These are phyloP conservation scores for Penicillium sp. DNA, from an alignment of 2,329 filamentous ascomycete species.

Conservation along the genomic window DNA sequence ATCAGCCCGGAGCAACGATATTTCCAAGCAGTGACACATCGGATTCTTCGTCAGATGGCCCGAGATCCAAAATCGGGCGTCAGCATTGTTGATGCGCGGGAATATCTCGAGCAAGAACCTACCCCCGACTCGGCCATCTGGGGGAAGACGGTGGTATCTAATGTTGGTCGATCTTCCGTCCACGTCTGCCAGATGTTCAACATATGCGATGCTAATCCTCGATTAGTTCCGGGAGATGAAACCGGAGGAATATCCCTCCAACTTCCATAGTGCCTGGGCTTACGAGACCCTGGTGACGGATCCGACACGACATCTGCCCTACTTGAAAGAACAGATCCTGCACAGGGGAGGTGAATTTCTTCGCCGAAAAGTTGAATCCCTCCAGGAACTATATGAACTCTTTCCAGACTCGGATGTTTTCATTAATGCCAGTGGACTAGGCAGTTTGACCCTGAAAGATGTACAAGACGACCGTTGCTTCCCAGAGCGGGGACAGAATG, in stretches of 20 bases:
- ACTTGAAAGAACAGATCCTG: slow-evolving; percentile 26
- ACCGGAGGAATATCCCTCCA: slow-evolving; percentile 29
- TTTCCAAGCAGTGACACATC: slow-evolving; percentile 33
- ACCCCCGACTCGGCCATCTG: slow-evolving; percentile 31
- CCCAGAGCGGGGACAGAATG: slow-evolving; percentile 36
- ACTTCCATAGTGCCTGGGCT: slow-evolving; percentile 32
- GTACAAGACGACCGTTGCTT: slow-evolving; percentile 34
- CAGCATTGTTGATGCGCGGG: slow-evolving; percentile 31
- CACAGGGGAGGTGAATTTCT: slow-evolving; percentile 32
- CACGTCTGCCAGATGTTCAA: neutral
- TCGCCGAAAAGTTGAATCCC: slow-evolving; percentile 30
- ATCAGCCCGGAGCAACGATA: slow-evolving; percentile 33
- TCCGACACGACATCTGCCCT: slow-evolving; percentile 37
- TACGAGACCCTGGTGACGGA: slow-evolving; percentile 37
- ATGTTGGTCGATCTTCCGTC: slow-evolving; percentile 17
- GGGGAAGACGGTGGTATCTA: slow-evolving; percentile 33
- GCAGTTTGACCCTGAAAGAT: slow-evolving; percentile 32
- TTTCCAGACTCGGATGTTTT: slow-evolving; percentile 35
- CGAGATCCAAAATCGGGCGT: slow-evolving; percentile 33
- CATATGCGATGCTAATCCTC: slow-evolving; percentile 2
- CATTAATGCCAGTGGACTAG: slow-evolving; percentile 38
- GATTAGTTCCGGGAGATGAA: slow-evolving; percentile 32
- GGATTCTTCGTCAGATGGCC: slow-evolving; percentile 33
- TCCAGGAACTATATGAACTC: slow-evolving; percentile 31
- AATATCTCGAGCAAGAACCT: slow-evolving; percentile 34